These are phyloP conservation scores for Coccomyxa subellipsoidea DNA, from an alignment of 163 green algal species.

Conservation along the genomic window DNA sequence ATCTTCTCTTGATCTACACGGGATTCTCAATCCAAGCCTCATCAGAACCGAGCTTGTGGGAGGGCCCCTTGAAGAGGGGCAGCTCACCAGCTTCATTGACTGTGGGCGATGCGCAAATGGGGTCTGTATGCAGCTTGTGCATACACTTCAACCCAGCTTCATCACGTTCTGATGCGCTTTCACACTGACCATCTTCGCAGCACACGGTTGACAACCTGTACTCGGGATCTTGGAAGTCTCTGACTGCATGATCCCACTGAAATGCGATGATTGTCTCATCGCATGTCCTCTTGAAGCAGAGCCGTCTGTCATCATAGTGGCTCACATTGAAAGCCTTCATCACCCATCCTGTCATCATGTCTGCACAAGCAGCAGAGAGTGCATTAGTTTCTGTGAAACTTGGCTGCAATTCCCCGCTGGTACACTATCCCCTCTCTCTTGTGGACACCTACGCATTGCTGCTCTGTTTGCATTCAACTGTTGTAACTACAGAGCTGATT, in stretches of 20 bases:
- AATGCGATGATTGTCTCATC: constrained; percentile 5
- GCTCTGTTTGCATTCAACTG: too few species aligned
- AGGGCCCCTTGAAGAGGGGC: background rate
- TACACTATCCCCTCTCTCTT: too few species aligned
- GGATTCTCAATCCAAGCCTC: constrained; percentile 8
- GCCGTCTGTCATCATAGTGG: constrained; percentile 15
- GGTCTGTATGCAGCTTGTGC: constrained; percentile 8
- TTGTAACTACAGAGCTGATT: too few species aligned
- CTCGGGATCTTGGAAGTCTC: constrained; percentile 12
- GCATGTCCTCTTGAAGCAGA: constrained; percentile 10
- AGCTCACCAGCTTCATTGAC: background rate
- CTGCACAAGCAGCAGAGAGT: background rate
- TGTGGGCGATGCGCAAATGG: background rate
- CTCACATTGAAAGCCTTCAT: constrained; percentile 19
- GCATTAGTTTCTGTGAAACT: background rate
- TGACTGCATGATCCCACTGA: constrained; percentile 12
- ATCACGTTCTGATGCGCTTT: background rate
- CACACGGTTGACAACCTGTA: background rate
- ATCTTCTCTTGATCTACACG: too few species aligned
- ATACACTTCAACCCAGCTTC: background rate
- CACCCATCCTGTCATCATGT: constrained; percentile 11
- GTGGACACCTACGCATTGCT: too few species aligned
- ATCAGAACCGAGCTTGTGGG: background rate
- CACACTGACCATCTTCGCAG: background rate
- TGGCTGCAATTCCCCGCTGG: background rate